phyloP scores from a whole-genome alignment of 805 yeast species.

The Kodamaea kakaduensis region DNA sequence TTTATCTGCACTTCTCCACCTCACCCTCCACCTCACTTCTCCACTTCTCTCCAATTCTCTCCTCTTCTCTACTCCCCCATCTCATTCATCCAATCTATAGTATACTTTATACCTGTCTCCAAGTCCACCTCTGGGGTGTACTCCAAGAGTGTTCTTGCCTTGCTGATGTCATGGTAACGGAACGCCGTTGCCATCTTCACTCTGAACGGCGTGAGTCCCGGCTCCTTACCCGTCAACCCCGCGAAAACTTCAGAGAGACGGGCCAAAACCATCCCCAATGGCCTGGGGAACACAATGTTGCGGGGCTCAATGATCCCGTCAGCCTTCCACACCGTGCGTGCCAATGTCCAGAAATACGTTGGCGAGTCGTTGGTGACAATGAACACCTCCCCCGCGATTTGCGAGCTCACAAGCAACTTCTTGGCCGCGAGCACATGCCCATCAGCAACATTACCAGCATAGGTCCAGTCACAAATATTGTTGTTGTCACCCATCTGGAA shows the following conservation, averaged over 20 bases:
- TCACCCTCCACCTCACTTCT: no score
- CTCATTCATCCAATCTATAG: conserved; percentile 89
- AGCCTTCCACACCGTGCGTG: conserved; percentile 95
- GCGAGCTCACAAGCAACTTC: conserved; percentile 50
- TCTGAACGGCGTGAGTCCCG: conserved; percentile 94
- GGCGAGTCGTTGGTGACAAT: conserved; percentile 94
- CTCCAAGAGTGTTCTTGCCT: conserved; percentile 75
- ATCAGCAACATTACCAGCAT: conserved; percentile 97
- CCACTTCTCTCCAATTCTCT: background rate
- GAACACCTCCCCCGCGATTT: conserved; percentile 81
- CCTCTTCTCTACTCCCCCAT: conserved; percentile 12
- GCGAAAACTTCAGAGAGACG: conserved; percentile 75
- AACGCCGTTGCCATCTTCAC: conserved; percentile 89
- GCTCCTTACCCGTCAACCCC: conserved; percentile 70
- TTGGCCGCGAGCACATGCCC: conserved; percentile 92
- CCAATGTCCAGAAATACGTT: conserved; percentile 93
- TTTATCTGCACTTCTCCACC: no score
- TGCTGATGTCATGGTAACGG: conserved; percentile 87
- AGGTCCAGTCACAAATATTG: conserved; percentile 94
- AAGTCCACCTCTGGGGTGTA: conserved; percentile 76
- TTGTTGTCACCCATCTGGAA: conserved; percentile 94
- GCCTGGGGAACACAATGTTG: conserved; percentile 65
- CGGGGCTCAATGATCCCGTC: conserved; percentile 78
- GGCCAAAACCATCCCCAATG: conserved; percentile 78
- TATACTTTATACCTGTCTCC: conserved; percentile 73